A percentile compares a stretch with the other conserved stretches of the same genome.
phyloP scores from a whole-genome alignment of 2,329 filamentous ascomycete genomes.

The Fusarium caatingaense region DNA sequence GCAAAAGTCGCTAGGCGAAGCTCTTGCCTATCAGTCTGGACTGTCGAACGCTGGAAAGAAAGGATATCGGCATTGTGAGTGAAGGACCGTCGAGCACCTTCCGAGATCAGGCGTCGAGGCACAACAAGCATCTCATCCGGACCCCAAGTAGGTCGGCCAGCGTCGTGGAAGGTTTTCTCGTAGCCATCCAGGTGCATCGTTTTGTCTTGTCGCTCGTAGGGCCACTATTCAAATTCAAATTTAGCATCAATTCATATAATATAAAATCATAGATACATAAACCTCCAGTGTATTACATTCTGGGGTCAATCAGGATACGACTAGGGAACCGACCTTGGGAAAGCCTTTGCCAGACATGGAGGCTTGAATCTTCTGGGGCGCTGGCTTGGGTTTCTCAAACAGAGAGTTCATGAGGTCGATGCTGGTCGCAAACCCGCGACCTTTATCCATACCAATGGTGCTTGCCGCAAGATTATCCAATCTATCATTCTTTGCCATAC shows the following conservation, averaged over 20 bases:
- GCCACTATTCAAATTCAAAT: conserved; percentile 74
- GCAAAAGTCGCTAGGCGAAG: conserved; percentile 73
- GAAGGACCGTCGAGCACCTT: conserved; percentile 50
- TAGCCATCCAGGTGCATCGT: conserved; percentile 71
- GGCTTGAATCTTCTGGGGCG: conserved; percentile 64
- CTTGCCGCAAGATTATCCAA: conserved; percentile 46
- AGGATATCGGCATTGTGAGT: conserved; percentile 48
- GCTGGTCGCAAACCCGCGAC: conserved; percentile 81
- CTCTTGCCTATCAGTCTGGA: conserved; percentile 73
- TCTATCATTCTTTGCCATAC: conserved; percentile 46
- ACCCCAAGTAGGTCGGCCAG: conserved; percentile 83
- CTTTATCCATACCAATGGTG: conserved; percentile 56
- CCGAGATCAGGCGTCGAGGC: conserved; percentile 52
- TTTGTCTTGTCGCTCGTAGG: conserved; percentile 83
- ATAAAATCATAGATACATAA: conserved; percentile 51
- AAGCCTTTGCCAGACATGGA: conserved; percentile 72
- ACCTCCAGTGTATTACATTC: conserved; percentile 40
- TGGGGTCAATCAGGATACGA: conserved; percentile 51
- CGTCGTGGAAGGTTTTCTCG: conserved; percentile 77
- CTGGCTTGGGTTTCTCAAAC: conserved; percentile 78
- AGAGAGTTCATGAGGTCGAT: conserved; percentile 97
- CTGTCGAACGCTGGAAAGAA: conserved; percentile 54
- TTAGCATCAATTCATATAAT: conserved; percentile 58
- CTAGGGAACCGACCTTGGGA: conserved; percentile 83
- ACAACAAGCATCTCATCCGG: conserved; percentile 79